Evolutionary conservation across 2,329 filamentous ascomycete species (phyloP), one percentile per base, ranked within the genome.

Genomic region (Karstenula rhodostoma): DNA sequence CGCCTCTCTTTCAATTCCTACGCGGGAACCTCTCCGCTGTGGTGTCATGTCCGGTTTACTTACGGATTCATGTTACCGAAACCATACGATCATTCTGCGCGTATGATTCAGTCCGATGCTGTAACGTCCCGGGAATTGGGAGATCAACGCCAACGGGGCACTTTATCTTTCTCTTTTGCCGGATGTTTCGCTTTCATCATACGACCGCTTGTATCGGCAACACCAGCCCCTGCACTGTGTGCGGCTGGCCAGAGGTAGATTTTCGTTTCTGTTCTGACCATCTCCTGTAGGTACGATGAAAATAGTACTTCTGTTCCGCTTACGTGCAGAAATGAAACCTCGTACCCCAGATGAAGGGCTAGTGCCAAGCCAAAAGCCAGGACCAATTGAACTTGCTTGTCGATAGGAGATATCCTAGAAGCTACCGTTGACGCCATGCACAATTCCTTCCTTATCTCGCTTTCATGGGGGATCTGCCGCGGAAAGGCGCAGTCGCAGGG

Each of bases 391-490:
- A 55, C 43, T 42, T 51, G 57, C 58, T 59, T 53, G 52, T 59
- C 58, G 60, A 66, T 58, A 62, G 66, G 58, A 66, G 62, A 69
- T 69, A 62, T 63, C 64, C 48, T 42, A 23, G 52, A 35, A 68
- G 64, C 70, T 62, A 70, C 70, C 62, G 62, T 71, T 60, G 68
- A 71, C 63, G 65, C 63, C 63, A 71, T 71, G 71, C 70, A 70
- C 56, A 65, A 67, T 53, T 73, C 70, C 70, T 72, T 56, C 25
- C 57, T 71, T 70, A 72, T 69, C 66, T 70, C 65, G 58, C 56
- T 48, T 50, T 60, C 49, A 54, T 63, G 59, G 53, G 60, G 47
- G 52, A 66, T 56, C 47, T 52, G 49, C 56, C 48, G 54, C 32
- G 37, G 37, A 42, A 44, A 54, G 37, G 35, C 32, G 9, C 48